Percentiles rank a stretch among this genome's conserved stretches.
Conservation (phyloP, 768 basidiomycete genomes). For the Pholiota molesta region DNA sequence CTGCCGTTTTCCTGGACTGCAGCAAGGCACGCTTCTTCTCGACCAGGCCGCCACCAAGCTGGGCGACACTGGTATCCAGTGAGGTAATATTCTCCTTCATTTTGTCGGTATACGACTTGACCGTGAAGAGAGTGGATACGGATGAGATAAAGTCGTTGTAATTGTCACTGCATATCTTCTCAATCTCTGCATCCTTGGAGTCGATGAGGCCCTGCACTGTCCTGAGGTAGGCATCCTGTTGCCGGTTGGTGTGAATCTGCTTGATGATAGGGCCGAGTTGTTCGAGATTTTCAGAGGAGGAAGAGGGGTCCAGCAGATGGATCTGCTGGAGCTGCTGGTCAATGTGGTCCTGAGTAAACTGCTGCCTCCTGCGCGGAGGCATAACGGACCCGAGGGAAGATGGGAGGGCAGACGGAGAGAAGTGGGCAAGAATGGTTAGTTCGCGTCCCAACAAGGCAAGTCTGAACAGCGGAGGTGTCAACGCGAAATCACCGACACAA, state of each 20-base stretch:
- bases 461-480: constrained; percentile 25
- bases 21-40: constrained; percentile 93
- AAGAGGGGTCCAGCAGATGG: constrained; percentile 84
- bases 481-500: constrained; percentile 23
- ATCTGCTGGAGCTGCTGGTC: constrained; percentile 92
- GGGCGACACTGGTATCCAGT: constrained; percentile 84
- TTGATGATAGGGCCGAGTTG: constrained; percentile 95
- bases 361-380: constrained; percentile 76
- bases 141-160: constrained; percentile 98
- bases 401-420: background rate
- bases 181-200: constrained; percentile 95
- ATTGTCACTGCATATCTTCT: constrained; percentile 93
- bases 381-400: constrained; percentile 43
- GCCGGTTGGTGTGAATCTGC: constrained; percentile 84
- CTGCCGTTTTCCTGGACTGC: constrained; percentile 89
- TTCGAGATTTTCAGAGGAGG: constrained; percentile 92
- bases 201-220: constrained; percentile 87
- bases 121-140: constrained; percentile 93
- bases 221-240: constrained; percentile 88
- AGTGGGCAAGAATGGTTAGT: constrained; percentile 1
- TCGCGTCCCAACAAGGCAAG: constrained; percentile 20
- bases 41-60: constrained; percentile 84
- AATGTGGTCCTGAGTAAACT: constrained; percentile 81
- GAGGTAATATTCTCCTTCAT: constrained; percentile 91
- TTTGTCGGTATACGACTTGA: constrained; percentile 95